phyloP scores from a whole-genome alignment of 2,329 filamentous ascomycete species.

The Fusarium chaquense region DNA sequence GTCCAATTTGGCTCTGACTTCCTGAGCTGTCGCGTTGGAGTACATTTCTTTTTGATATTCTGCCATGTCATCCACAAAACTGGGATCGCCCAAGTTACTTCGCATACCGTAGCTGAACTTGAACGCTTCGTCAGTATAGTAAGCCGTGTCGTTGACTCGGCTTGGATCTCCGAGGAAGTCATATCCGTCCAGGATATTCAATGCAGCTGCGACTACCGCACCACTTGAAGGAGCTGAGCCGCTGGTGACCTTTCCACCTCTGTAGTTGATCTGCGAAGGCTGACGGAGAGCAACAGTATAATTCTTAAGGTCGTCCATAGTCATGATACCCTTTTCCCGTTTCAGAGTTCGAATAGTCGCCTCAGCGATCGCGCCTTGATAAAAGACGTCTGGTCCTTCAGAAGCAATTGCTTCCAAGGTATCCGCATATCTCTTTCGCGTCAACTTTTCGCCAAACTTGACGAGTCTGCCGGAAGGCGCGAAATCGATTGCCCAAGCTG shows the following conservation, averaged over 20 bases:
- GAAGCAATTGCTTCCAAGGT: slow-evolving; percentile 78
- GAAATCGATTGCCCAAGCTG: slow-evolving; percentile 86
- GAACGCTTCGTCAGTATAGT: slow-evolving; percentile 86
- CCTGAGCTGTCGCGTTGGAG: slow-evolving; percentile 69
- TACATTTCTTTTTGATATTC: slow-evolving; percentile 73
- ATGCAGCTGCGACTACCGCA: slow-evolving; percentile 74
- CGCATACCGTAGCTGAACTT: slow-evolving; percentile 84
- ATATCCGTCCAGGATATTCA: slow-evolving; percentile 83
- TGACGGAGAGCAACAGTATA: slow-evolving; percentile 76
- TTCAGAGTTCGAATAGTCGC: slow-evolving; percentile 75
- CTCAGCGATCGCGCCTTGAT: slow-evolving; percentile 75
- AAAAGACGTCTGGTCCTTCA: slow-evolving; percentile 75
- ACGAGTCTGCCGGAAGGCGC: slow-evolving; percentile 78
- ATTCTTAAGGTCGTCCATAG: slow-evolving; percentile 75
- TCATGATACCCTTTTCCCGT: slow-evolving; percentile 79
- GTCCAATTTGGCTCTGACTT: slow-evolving; percentile 61
- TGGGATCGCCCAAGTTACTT: slow-evolving; percentile 79
- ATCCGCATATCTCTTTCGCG: slow-evolving; percentile 78
- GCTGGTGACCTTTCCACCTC: slow-evolving; percentile 76
- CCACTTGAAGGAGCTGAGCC: slow-evolving; percentile 80
- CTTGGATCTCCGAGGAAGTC: slow-evolving; percentile 69
- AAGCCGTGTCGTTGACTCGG: slow-evolving; percentile 72
- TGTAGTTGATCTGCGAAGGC: slow-evolving; percentile 71
- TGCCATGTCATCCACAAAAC: slow-evolving; percentile 72
- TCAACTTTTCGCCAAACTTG: slow-evolving; percentile 78